Evolutionary conservation across 306 rosid genomes (phyloP).

Genomic region (Luffa acutangula): DNA sequence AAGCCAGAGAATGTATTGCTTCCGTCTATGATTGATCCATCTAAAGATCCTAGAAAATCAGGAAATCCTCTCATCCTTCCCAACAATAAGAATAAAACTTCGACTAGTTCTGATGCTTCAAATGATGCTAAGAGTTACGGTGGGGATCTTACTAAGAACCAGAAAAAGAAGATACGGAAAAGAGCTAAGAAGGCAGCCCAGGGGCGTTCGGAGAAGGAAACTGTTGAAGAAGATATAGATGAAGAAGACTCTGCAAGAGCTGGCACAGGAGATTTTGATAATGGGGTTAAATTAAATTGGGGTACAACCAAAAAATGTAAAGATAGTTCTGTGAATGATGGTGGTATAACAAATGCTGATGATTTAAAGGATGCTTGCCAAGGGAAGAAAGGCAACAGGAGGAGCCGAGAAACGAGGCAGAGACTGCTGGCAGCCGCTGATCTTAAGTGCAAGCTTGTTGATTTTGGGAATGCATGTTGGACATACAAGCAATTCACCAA

Average conservation of each 20-base stretch:
- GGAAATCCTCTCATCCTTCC: constrained; percentile 57
- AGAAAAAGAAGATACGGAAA: constrained; percentile 64
- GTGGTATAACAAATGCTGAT: constrained; percentile 19
- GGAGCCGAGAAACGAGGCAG: constrained; percentile 47
- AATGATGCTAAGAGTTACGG: constrained; percentile 42
- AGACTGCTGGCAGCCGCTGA: constrained; percentile 49
- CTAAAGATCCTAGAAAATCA: constrained; percentile 70
- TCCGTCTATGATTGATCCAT: constrained; percentile 51
- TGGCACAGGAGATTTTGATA: constrained; percentile 26
- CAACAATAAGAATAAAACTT: constrained; percentile 30
- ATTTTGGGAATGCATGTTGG: constrained; percentile 94
- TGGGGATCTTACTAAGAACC: constrained; percentile 62
- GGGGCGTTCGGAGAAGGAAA: constrained; percentile 50
- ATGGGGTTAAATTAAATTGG: constrained; percentile 24
- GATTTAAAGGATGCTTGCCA: constrained; percentile 26
- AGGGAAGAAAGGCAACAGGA: constrained; percentile 35
- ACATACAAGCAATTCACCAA: constrained; percentile 70
- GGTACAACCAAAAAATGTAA: constrained; percentile 31
- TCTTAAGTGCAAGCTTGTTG: constrained; percentile 74
- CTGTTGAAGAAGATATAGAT: constrained; percentile 27
- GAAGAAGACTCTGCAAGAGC: constrained; percentile 31
- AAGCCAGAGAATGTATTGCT: constrained; percentile 80
- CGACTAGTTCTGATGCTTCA: constrained; percentile 22
- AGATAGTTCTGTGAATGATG: constrained; percentile 29
- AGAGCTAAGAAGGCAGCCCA: constrained; percentile 70